Percentiles rank a stretch among this genome's conserved stretches.
phyloP scores from a whole-genome alignment of 331 rosid species.

The Rosa hybrid region DNA sequence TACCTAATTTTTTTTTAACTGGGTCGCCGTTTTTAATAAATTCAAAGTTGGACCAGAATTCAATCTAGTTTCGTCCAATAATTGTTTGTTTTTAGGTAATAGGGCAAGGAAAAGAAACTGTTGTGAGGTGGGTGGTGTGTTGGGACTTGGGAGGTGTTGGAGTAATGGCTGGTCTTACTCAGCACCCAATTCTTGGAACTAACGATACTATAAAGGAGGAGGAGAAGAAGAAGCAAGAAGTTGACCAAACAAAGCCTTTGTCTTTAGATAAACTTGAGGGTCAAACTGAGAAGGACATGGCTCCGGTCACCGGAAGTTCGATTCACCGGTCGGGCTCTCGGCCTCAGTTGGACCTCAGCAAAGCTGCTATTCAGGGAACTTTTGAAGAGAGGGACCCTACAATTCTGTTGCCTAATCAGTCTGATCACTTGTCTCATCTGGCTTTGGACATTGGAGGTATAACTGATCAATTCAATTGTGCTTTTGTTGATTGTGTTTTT shows the following conservation, averaged over 20 bases:
- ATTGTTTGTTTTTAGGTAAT: background rate
- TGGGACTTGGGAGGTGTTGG: slow-evolving; percentile 32
- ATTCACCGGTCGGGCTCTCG: slow-evolving; percentile 79
- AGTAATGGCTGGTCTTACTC: slow-evolving; percentile 57
- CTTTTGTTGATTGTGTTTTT: background rate
- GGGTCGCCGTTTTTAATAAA: background rate
- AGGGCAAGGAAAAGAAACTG: slow-evolving; percentile 18
- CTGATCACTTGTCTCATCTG: slow-evolving; percentile 78
- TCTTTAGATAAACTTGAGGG: slow-evolving; percentile 20
- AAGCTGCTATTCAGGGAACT: slow-evolving; percentile 79
- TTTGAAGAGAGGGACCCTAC: slow-evolving; percentile 75
- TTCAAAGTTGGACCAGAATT: background rate
- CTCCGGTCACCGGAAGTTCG: slow-evolving; percentile 46
- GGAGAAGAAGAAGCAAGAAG: background rate
- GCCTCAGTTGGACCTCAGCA: slow-evolving; percentile 86
- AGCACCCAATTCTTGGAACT: slow-evolving; percentile 36
- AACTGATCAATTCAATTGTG: background rate
- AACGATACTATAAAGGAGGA: slow-evolving; percentile 34
- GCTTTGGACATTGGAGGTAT: slow-evolving; percentile 91
- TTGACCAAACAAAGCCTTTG: background rate
- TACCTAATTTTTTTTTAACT: background rate
- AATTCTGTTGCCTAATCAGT: slow-evolving; percentile 83
- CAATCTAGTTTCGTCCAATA: background rate
- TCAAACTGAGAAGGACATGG: slow-evolving; percentile 61
- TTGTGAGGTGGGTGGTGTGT: slow-evolving; percentile 46